A percentile compares a stretch with the other conserved stretches of the same genome.
Evolutionary conservation across 139 green algal genomes (phyloP).

Genomic region (Chlorella sp.): DNA sequence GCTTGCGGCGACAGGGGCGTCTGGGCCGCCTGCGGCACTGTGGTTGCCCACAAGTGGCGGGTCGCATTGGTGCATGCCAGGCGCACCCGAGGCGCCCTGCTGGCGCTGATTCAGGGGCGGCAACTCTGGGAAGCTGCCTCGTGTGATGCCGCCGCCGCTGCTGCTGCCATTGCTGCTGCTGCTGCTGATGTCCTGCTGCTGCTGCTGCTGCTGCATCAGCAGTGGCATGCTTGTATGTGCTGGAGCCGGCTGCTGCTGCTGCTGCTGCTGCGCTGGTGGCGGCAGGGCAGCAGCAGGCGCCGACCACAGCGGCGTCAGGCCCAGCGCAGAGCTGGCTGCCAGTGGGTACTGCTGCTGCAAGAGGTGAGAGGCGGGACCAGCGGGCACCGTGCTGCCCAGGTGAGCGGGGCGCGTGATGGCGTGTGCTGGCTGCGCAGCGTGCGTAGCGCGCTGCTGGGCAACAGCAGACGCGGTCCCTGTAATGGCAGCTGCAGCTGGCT

Average conservation of each 20-base stretch:
- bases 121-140: no score
- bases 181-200: constrained; percentile 24
- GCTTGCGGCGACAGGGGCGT: neutral
- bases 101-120: neutral
- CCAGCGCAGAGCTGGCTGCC: neutral
- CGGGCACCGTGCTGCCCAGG: neutral
- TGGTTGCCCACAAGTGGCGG: neutral
- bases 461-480: neutral
- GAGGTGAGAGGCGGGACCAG: neutral
- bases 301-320: neutral
- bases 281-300: neutral
- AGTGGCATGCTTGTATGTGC: neutral
- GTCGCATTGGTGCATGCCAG: neutral
- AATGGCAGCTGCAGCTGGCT: neutral
- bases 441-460: neutral
- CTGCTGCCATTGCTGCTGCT: neutral
- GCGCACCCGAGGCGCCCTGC: neutral
- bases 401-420: neutral
- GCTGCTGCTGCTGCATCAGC: constrained; percentile 14
- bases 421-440: neutral
- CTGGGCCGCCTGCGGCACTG: neutral
- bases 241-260: neutral
- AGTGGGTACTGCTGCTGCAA: neutral
- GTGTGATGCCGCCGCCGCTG: no score
- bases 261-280: neutral